Evolutionary conservation across 495 filamentous ascomycete genomes (phyloP), one percentile per base, ranked within the genome.

Genomic region (Chaetomium tenue): DNA sequence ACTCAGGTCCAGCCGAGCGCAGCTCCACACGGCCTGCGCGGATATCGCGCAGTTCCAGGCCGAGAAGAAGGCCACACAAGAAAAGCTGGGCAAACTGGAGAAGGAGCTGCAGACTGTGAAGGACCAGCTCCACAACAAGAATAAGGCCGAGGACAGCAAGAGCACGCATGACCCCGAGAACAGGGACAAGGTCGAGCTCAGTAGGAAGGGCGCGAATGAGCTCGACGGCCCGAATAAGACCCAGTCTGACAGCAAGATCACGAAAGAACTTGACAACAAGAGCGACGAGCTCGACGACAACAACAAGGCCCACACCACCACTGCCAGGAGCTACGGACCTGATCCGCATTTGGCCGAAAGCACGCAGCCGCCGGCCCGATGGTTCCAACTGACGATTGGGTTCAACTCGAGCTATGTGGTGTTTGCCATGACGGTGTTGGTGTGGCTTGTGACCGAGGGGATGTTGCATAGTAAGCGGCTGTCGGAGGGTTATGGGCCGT

Each of bases 391-490:
- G 16, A 2, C 13, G 40, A 18, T 4, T 44, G 2, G 15, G 20
- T 23, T 20, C 23, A 30, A 3, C n/a, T 0, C 47, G 15, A 22
- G 6, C 26, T 2, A 1, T 1, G 26, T 63, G 11, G 18, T n/a
- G 12, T 9, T 50, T 1, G 51, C 16, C 40, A 9, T 63, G 23
- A 22, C 23, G 25, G 11, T 48, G 26, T 12, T 57, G 16, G 53
- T 51, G 13, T 63, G 53, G 52, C 23, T 50, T 5, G 61, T 57
- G 7, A 39, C 40, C 12, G 61, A 63, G 26, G 60, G 52, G 5
- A 42, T 58, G 18, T n/a, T 63, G n/a, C 33, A 66, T 23, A 58
- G 64, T 22, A 57, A 42, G 39, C 64, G 61, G 60, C 42, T 66
- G 23, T 25, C 44, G 23, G 47, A 37, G 5, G 46, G 15, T 1